Conservation (phyloP, 1,284 basidiomycete genomes). For the Spongispora temasekensis region DNA sequence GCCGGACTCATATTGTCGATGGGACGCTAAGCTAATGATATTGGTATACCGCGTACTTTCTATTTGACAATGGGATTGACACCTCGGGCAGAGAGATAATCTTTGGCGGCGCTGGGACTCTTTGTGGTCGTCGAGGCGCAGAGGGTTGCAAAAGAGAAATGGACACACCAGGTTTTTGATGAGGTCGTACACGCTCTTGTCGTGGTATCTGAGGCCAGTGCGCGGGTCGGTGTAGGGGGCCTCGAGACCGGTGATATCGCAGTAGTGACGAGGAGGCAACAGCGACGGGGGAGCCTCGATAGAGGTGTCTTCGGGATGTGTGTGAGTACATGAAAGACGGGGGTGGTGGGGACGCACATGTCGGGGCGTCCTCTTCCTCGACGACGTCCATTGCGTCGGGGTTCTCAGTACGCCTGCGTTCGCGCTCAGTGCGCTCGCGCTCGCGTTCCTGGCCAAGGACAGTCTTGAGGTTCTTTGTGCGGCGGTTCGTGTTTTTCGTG, state of each 20-base stretch:
- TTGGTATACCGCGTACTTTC: background rate
- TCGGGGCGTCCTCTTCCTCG: conserved; percentile 61
- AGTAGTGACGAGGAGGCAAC: conserved; percentile 76
- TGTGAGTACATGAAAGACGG: background rate
- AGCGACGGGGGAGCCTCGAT: conserved; percentile 87
- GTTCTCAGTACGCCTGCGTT: conserved; percentile 47
- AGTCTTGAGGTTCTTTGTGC: conserved; percentile 75
- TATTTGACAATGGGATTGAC: conserved; percentile 49
- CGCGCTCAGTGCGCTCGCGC: conserved; percentile 64
- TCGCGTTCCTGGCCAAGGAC: conserved; percentile 76
- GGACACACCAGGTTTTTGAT: conserved; percentile 73
- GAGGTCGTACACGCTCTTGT: conserved; percentile 83
- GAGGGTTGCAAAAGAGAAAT: background rate
- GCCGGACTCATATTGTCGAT: background rate
- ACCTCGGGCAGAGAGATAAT: conserved; percentile 50
- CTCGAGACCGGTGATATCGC: conserved; percentile 88
- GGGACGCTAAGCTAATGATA: background rate
- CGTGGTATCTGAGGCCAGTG: conserved; percentile 80
- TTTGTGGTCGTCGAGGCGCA: conserved; percentile 19
- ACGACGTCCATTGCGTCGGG: conserved; percentile 41
- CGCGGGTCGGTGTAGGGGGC: conserved; percentile 86
- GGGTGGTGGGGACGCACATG: conserved; percentile 49
- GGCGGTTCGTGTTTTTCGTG: conserved; percentile 64
- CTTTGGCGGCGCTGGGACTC: conserved; percentile 49
- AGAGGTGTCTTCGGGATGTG: conserved; percentile 52